phyloP scores from a whole-genome alignment of 306 rosid genomes.

The Cicer bijugum region DNA sequence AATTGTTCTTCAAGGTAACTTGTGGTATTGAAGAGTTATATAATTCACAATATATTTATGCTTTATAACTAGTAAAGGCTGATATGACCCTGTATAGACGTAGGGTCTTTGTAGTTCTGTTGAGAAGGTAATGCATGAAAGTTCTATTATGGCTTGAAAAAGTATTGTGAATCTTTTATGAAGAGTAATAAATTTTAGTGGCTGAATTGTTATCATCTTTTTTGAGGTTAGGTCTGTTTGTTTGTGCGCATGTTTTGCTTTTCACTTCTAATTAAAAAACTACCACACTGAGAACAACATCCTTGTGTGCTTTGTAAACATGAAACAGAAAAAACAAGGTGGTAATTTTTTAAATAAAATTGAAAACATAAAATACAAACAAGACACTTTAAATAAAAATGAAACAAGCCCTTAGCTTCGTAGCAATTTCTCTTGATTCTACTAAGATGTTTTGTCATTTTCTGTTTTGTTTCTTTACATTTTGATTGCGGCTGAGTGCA shows the following conservation, averaged over 20 bases:
- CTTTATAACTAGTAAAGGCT: conserved; percentile 24
- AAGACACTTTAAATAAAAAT: not conserved
- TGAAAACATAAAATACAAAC: not conserved
- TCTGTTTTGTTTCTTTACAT: conserved; percentile 2
- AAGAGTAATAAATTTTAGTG: conserved; percentile 15
- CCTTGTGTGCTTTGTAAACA: not conserved
- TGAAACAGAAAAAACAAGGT: not conserved
- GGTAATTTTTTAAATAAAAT: not conserved
- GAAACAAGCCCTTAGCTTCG: not conserved
- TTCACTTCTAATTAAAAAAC: conserved; percentile 1
- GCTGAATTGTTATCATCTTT: conserved; percentile 7
- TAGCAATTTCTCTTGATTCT: not conserved
- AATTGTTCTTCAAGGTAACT: conserved; percentile 66
- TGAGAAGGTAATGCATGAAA: conserved; percentile 10
- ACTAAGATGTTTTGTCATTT: conserved; percentile 17
- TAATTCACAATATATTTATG: not conserved
- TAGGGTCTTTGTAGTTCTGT: conserved; percentile 6
- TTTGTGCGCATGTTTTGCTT: not conserved
- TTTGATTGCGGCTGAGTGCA: not conserved
- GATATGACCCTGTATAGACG: conserved; percentile 9
- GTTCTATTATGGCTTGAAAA: conserved; percentile 7
- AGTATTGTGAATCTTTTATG: not conserved
- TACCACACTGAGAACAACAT: not conserved
- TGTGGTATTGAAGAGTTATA: conserved; percentile 17
- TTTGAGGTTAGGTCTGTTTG: conserved; percentile 10